Evolutionary conservation across 2,329 filamentous ascomycete genomes (phyloP).

Genomic region (Ophiobolus disseminans): DNA sequence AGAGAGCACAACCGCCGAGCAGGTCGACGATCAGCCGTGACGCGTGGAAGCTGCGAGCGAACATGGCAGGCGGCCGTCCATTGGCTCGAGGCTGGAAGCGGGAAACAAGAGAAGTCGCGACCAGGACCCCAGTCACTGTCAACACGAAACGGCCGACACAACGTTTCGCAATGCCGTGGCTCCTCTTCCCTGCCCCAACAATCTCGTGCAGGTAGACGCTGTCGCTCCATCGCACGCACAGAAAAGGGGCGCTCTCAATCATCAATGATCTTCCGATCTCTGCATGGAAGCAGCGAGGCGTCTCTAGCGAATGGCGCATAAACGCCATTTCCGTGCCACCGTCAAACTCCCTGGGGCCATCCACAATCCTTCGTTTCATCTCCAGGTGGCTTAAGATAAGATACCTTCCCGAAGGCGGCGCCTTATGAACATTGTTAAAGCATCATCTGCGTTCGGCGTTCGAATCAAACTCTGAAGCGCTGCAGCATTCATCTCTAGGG

Average conservation of each 20-base stretch:
- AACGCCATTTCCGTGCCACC: constrained; percentile 17
- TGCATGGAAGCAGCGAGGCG: constrained; percentile 9
- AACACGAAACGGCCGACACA: constrained; percentile 13
- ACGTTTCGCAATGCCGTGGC: neutral
- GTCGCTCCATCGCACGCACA: constrained; percentile 16
- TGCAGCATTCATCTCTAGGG: too few species aligned
- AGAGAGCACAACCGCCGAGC: neutral
- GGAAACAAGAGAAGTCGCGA: constrained; percentile 7
- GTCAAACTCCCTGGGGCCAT: constrained; percentile 14
- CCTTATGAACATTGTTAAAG: too few species aligned
- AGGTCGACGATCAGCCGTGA: too few species aligned
- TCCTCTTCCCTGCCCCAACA: neutral
- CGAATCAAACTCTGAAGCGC: too few species aligned
- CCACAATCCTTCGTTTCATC: constrained; percentile 21
- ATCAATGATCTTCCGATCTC: constrained; percentile 21
- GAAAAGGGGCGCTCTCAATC: constrained; percentile 20
- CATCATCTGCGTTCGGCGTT: too few species aligned
- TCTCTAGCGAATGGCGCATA: constrained; percentile 16
- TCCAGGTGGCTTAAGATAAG: constrained; percentile 1
- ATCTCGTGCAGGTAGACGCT: constrained; percentile 7
- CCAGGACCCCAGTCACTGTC: constrained; percentile 3
- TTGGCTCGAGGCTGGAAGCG: neutral
- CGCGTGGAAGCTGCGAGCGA: neutral
- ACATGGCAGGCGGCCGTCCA: neutral
- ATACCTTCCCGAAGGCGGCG: neutral